Evolutionary conservation across 371 early-diverging fungal genomes (phyloP), one percentile per base, ranked within the genome.

Genomic region (Apophysomyces variabilis): DNA sequence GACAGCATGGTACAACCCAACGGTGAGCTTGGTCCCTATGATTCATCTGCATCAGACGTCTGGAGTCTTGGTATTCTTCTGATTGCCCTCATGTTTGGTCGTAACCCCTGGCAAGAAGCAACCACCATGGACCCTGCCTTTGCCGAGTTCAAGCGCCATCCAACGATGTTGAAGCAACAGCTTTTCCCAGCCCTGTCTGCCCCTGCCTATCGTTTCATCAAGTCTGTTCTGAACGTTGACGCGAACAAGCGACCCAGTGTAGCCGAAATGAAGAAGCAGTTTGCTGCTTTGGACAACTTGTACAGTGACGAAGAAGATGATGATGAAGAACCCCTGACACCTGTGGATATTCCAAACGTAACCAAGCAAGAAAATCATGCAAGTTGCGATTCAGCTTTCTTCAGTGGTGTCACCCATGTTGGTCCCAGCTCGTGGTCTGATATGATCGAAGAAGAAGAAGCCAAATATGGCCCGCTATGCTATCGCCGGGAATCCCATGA

Each of bases 71-170:
- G 92, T 36, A 86, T 94, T 59, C 79, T 94, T 38, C 74, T 94
- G 32, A 61, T 92, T 64, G 92, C 92, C 62, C 68, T 94, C 35
- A 64, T 90, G 36, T 87, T 87, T 76, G 92, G 91, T 36, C 87
- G 91, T 60, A 92, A 94, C 69, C 94, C 93, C 2, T 94, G 94
- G 94, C 83, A 88, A 69, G 84, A 85, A 45, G 88, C 90, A 5
- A 76, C 80, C 18, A 67, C 76, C 18, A 58, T 69, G 39, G 90
- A 89, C 61, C 64, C 72, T 7, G 81, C 83, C 16, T 89, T 81
- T 72, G 68, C 78, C 11, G 84, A 82, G 57, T 89, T 77, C 68
- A 76, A 69, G 32, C 68, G 77, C 18, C 70, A 85, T 41, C 78
- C 86, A 14, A 45, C 66, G 44, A 76, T 83, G n/a, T 70, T 84